Evolutionary conservation across 139 green algal genomes (phyloP), one percentile per base, ranked within the genome.

Genomic region (Coelastrella sp.): DNA sequence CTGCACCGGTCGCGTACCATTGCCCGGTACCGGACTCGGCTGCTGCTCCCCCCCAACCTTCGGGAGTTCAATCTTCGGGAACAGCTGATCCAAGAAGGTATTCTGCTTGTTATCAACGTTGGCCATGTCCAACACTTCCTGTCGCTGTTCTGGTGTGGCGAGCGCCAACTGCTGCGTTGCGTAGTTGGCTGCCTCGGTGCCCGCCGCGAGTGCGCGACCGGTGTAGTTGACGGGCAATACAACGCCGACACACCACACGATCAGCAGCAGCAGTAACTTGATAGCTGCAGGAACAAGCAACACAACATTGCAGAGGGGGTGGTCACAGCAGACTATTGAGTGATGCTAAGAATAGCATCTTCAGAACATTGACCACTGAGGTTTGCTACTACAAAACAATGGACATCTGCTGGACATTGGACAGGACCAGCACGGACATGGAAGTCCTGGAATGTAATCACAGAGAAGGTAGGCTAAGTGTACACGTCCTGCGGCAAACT

Each of bases 221-320:
- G 80, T 80, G 58, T 92, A 80, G 85, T 96, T 96, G 82, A 92
- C 88, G 14, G 94, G 94, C 57, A 96, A 87, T 5, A 96, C 90
- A n/a, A 96, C 92, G 7, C 90, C 91, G 3, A 89, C 32, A 78
- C 91, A 92, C 91, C 91, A 96, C 17, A 90, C 32, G 7, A 57
- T 85, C 5, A 85, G 32, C 4, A 78, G 19, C 17, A 78, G n/a
- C 47, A 66, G n/a, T 22, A 90, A 17, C 22, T 61, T 54, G 22
- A 90, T 57, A 3, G 73, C 86, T 90, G 86, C 22, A 54, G 47
- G 11, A 75, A 76, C 13, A 32, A 73, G 47, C 32, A 85, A 13
- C 65, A 73, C 32, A 47, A 47, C 32, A 47, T 47, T 47, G n/a
- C 61, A 68, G 47, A 76, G 57, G 22, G 11, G 73, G 60, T 13